Evolutionary conservation across 768 basidiomycete species (phyloP), one percentile per base, ranked within the genome.

Genomic region (Mycena latifolia): DNA sequence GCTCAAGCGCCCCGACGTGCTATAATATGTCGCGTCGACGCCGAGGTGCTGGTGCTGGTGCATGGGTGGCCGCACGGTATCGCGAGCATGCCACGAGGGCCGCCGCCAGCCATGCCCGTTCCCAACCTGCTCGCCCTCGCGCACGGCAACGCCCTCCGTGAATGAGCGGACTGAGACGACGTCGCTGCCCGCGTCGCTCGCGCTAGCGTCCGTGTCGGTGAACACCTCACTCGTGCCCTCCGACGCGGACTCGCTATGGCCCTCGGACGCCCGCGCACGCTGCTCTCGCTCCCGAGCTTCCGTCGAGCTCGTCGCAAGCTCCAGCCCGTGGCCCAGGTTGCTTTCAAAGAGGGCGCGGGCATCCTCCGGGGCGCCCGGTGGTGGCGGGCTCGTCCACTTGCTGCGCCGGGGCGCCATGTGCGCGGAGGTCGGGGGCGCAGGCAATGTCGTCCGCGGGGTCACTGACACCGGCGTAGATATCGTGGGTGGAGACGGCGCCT

Each of bases 321-420:
- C 87, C 22, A 94, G 78, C 0, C 90, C 83, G 54, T 85, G 82
- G 24, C 87, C 92, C 15, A 94, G 82, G 55, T 89, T 83, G 63
- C 82, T 85, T 73, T 92, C 89, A 71, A 92, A 94, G 22, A 88
- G 78, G 3, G 85, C 83, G 51, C 87, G 92, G 69, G 87, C 91
- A 25, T 84, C 85, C 12, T 86, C 82, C 0, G 93, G 82, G 1
- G 92, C 93, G 71, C 91, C 91, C 1, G 89, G 87, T 5, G 93
- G 92, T 27, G 93, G 93, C 11, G 93, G 92, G 69, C 92, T 93
- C 2, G 93, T 94, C 93, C 93, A 94, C 76, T 92, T 91, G 33
- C 86, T 81, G 31, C 93, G 87, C 73, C 85, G 90, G 1, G 93
- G 91, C 20, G 91, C 92, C 93, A 94, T 93, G 69, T 92, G 91